Conservation (phyloP, 768 basidiomycete genomes). For the Paxillus involutus region DNA sequence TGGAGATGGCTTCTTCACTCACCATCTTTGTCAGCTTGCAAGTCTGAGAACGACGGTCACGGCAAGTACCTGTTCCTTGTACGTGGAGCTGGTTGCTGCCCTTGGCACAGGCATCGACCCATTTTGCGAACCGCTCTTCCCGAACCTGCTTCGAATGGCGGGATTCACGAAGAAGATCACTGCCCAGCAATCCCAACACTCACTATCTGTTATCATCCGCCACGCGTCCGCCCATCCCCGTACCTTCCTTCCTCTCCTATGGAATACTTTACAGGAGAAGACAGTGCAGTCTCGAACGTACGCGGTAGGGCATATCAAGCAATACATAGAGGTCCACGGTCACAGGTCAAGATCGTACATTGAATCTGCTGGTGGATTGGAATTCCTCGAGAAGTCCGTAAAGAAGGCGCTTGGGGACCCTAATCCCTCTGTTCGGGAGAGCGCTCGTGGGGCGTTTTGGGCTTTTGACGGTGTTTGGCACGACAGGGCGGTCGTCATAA, state of each 20-base stretch:
- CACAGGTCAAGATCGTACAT: constrained; percentile 60
- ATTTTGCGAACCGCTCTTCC: constrained; percentile 73
- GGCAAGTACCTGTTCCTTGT: constrained; percentile 72
- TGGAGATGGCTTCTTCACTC: background rate
- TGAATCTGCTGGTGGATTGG: constrained; percentile 67
- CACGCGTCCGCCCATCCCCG: constrained; percentile 73
- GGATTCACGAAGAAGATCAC: constrained; percentile 91
- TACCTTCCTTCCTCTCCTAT: constrained; percentile 65
- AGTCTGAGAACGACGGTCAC: constrained; percentile 93
- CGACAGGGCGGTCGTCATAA: constrained; percentile 59
- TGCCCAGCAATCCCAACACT: constrained; percentile 80
- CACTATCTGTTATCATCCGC: constrained; percentile 65
- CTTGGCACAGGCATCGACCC: constrained; percentile 75
- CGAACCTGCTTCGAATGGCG: constrained; percentile 82
- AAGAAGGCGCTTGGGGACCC: constrained; percentile 75
- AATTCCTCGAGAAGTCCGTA: constrained; percentile 71
- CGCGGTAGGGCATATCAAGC: constrained; percentile 67
- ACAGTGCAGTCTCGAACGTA: constrained; percentile 71
- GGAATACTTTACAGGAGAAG: constrained; percentile 75
- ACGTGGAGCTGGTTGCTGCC: constrained; percentile 66
- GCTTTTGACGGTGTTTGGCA: constrained; percentile 74
- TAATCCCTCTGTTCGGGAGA: constrained; percentile 78
- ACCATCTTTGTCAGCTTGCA: constrained; percentile 52
- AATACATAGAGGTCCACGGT: constrained; percentile 75
- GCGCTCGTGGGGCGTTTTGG: constrained; percentile 77